Evolutionary conservation across 352 stramenopile species (phyloP).

Genomic region (Pythium rishiriense): DNA sequence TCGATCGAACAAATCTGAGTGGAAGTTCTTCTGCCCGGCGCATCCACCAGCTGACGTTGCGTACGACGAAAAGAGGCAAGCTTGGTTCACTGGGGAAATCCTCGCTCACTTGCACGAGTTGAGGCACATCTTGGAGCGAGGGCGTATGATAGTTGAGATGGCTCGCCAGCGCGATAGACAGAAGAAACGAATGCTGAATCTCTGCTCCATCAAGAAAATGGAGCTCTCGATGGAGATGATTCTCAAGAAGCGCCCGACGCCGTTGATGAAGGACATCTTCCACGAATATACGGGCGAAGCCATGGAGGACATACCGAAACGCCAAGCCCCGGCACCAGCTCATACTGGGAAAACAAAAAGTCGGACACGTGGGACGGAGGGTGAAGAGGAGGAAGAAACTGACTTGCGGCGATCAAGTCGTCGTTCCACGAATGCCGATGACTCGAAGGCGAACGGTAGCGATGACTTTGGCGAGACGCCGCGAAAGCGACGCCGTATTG

Average conservation of each 20-base stretch:
- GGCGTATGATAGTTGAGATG: slow-evolving; percentile 86
- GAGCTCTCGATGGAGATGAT: slow-evolving; percentile 69
- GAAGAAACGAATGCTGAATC: slow-evolving; percentile 73
- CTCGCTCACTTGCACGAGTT: slow-evolving; percentile 74
- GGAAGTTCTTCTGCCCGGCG: slow-evolving; percentile 75
- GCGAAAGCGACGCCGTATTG: slow-evolving; percentile 19
- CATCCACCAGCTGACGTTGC: slow-evolving; percentile 67
- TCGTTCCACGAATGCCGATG: slow-evolving; percentile 6
- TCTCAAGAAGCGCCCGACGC: slow-evolving; percentile 70
- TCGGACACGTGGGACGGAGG: slow-evolving; percentile 1
- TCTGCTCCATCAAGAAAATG: slow-evolving; percentile 63
- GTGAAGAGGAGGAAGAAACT: slow-evolving; percentile 14
- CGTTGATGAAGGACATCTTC: slow-evolving; percentile 75
- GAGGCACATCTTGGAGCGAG: slow-evolving; percentile 73
- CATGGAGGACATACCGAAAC: slow-evolving; percentile 51
- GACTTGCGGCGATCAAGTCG: slow-evolving; percentile 19
- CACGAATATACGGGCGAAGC: slow-evolving; percentile 53
- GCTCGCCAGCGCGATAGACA: slow-evolving; percentile 80
- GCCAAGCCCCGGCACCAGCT: slow-evolving; percentile 20
- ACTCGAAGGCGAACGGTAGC: neutral
- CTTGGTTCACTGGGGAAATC: slow-evolving; percentile 81
- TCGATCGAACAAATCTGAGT: slow-evolving; percentile 59
- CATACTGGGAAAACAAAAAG: slow-evolving; percentile 15
- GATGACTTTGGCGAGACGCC: slow-evolving; percentile 12
- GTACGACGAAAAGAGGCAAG: slow-evolving; percentile 69